Evolutionary conservation across 1,284 basidiomycete genomes (phyloP).

Genomic region (Phylloboletellus chloephorus): DNA sequence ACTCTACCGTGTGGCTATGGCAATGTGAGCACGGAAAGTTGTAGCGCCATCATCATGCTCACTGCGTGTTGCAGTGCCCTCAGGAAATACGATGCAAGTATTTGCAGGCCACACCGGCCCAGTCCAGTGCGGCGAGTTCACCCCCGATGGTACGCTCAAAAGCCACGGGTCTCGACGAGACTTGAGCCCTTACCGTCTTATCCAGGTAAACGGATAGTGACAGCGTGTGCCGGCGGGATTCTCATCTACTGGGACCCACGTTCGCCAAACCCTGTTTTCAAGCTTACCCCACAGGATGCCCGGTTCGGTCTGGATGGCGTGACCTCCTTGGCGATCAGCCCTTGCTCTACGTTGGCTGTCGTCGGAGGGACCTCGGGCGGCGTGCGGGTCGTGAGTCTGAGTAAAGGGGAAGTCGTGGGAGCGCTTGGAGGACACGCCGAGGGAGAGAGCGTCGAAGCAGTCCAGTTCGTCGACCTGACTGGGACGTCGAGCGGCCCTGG

Average conservation of each 20-base stretch:
- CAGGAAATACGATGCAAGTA: slow-evolving; percentile 92
- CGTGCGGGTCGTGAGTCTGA: slow-evolving; percentile 80
- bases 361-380: slow-evolving; percentile 83
- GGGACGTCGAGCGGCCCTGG: slow-evolving; percentile 51
- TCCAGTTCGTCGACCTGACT: slow-evolving; percentile 79
- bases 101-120: slow-evolving; percentile 87
- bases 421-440: slow-evolving; percentile 81
- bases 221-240: slow-evolving; percentile 79
- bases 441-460: slow-evolving; percentile 86
- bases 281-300: slow-evolving; percentile 69
- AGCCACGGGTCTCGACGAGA: neutral
- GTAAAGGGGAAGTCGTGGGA: slow-evolving; percentile 79
- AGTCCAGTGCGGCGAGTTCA: slow-evolving; percentile 87
- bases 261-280: slow-evolving; percentile 71
- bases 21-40: slow-evolving; percentile 56
- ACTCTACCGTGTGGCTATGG: slow-evolving; percentile 98
- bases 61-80: slow-evolving; percentile 63
- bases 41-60: slow-evolving; percentile 3
- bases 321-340: slow-evolving; percentile 82
- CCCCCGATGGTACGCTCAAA: slow-evolving; percentile 71
- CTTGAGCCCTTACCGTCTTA: slow-evolving; percentile 7
- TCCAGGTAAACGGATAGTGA: slow-evolving; percentile 83
- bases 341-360: slow-evolving; percentile 80
- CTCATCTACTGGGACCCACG: slow-evolving; percentile 93
- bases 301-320: slow-evolving; percentile 78